These are phyloP conservation scores for Lasiodiplodia hormozganensis DNA, from an alignment of 2,329 filamentous ascomycete genomes.

Conservation along the genomic window DNA sequence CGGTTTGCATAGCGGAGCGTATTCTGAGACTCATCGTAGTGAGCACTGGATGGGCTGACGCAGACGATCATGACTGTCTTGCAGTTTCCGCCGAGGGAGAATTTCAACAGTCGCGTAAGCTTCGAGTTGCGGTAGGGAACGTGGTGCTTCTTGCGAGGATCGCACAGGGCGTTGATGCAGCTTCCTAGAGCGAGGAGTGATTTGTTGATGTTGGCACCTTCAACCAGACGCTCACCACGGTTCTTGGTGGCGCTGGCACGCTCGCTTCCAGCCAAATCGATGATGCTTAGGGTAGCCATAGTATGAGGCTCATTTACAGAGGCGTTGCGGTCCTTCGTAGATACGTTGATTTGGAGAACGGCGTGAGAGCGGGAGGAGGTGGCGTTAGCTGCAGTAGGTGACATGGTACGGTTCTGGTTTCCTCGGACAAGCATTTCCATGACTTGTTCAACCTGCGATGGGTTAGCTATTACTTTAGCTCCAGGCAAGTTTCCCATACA, in stretches of 20 bases:
- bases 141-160: constrained; percentile 88
- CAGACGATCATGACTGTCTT: constrained; percentile 99
- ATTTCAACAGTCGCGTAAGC: constrained; percentile 92
- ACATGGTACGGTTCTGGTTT: constrained; percentile 94
- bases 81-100: constrained; percentile 96
- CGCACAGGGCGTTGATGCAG: constrained; percentile 98
- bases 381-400: constrained; percentile 94
- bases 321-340: constrained; percentile 92
- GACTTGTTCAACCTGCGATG: constrained; percentile 71
- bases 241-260: constrained; percentile 97
- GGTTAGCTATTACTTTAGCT: constrained; percentile 35
- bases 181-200: constrained; percentile 92
- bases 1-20: constrained; percentile 96
- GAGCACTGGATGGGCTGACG: constrained; percentile 92
- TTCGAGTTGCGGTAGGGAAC: constrained; percentile 98
- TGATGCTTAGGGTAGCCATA: constrained; percentile 97
- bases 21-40: constrained; percentile 98
- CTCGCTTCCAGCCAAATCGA: constrained; percentile 95
- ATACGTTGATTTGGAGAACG: constrained; percentile 95
- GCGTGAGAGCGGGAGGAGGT: constrained; percentile 97
- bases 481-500: constrained; percentile 56
- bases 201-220: constrained; percentile 99
- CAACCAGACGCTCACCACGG: constrained; percentile 84
- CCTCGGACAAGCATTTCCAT: constrained; percentile 99
- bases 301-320: constrained; percentile 93